Percentiles rank a stretch among this genome's conserved stretches.
Evolutionary conservation across 805 yeast genomes (phyloP).

Genomic region (Metschnikowia sp.): DNA sequence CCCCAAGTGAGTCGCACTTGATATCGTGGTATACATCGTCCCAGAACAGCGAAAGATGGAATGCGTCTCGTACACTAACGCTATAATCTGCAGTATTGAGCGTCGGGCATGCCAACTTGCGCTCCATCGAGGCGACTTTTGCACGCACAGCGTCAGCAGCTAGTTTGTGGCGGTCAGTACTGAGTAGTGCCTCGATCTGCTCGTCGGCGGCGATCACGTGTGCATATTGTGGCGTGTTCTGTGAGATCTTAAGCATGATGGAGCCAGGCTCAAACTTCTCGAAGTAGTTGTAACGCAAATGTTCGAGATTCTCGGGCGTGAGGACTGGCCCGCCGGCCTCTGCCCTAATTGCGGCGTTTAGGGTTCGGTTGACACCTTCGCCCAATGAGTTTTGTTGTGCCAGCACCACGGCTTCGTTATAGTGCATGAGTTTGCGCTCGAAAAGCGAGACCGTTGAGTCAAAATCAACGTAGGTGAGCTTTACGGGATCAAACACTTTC

Average conservation of each 20-base stretch:
- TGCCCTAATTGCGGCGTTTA: conserved; percentile 3
- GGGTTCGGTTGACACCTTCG: not conserved
- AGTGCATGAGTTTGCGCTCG: conserved; percentile 7
- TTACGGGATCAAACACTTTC: conserved; percentile 5
- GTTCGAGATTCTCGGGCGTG: conserved; percentile 2
- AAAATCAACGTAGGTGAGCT: conserved; percentile 8
- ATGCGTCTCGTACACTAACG: conserved; percentile 6
- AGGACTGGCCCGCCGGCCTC: conserved; percentile 2
- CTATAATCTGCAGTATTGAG: not conserved
- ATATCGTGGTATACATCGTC: conserved; percentile 16
- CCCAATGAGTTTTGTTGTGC: conserved; percentile 1
- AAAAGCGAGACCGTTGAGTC: conserved; percentile 3
- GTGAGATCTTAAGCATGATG: not conserved
- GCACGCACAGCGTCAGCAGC: conserved; percentile 1
- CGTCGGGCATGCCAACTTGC: not conserved
- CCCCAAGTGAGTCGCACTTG: conserved; percentile 2
- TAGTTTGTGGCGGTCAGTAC: not conserved
- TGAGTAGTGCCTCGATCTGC: not conserved
- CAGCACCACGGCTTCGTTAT: conserved; percentile 2
- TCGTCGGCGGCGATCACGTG: conserved; percentile 7
- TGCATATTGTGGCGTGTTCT: conserved; percentile 1
- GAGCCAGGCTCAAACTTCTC: conserved; percentile 9
- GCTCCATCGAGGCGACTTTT: conserved; percentile 5
- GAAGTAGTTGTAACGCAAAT: conserved; percentile 10
- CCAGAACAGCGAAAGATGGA: conserved; percentile 13